phyloP scores from a whole-genome alignment of 2,329 filamentous ascomycete species.

The Laburnicola sp. region DNA sequence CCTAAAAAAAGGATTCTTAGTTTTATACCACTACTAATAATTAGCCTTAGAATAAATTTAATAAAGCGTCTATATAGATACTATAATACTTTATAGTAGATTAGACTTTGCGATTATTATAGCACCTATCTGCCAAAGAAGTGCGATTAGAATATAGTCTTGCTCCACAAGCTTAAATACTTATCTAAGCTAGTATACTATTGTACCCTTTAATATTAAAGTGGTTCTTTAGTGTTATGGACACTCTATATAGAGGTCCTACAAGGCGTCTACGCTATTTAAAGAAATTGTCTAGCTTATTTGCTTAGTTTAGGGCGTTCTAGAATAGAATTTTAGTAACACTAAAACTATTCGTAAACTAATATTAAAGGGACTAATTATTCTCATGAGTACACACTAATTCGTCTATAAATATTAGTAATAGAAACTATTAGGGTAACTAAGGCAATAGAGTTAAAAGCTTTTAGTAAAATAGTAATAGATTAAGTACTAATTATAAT shows the following conservation, averaged over 20 bases:
- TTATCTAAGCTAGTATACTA: constrained; percentile 64
- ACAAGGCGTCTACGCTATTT: constrained; percentile 40
- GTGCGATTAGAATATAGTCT: constrained; percentile 59
- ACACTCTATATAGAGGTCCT: constrained; percentile 54
- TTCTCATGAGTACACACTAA: constrained; percentile 48
- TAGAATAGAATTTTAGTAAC: constrained; percentile 55
- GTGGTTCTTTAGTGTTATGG: constrained; percentile 55
- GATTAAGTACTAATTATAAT: no score
- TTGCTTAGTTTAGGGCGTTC: constrained; percentile 47
- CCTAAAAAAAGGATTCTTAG: constrained; percentile 63
- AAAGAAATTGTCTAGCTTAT: constrained; percentile 48
- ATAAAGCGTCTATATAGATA: no score
- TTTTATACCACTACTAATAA: constrained; percentile 61
- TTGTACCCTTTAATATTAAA: constrained; percentile 54
- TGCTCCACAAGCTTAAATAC: constrained; percentile 55
- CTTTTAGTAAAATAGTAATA: no score
- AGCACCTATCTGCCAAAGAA: constrained; percentile 58
- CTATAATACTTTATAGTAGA: constrained; percentile 61
- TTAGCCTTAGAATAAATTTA: constrained; percentile 49
- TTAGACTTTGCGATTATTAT: constrained; percentile 56
- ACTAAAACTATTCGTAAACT: constrained; percentile 54
- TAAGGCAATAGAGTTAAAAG: no score
- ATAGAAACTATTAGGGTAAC: not conserved
- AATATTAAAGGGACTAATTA: constrained; percentile 43
- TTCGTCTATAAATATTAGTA: constrained; percentile 39